Conservation (phyloP, 345 rosid species). For the Citrus mangshanensis region DNA sequence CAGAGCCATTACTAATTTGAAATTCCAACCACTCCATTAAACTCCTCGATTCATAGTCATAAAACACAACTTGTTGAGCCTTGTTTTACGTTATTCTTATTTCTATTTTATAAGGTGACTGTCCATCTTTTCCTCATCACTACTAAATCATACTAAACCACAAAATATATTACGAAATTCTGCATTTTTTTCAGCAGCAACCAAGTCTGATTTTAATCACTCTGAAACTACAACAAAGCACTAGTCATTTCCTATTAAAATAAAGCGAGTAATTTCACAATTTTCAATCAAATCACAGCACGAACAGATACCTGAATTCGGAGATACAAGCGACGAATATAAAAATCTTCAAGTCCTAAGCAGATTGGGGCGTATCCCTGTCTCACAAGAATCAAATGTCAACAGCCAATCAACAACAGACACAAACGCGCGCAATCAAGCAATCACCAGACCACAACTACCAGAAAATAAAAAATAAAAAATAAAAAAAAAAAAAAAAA, state of each 20-base stretch:
- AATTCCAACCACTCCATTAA: neutral
- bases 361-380: conserved; percentile 96
- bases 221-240: neutral
- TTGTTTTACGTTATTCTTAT: neutral
- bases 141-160: neutral
- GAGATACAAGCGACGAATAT: conserved; percentile 73
- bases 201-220: neutral
- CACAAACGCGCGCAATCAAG: neutral
- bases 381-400: neutral
- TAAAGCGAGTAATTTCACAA: neutral
- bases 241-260: neutral
- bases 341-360: conserved; percentile 87
- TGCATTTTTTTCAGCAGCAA: neutral
- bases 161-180: neutral
- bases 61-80: neutral
- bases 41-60: neutral
- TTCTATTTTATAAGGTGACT: neutral
- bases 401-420: neutral
- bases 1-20: neutral
- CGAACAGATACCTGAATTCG: conserved; percentile 68
- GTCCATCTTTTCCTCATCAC: neutral
- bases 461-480: neutral
- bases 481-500: neutral
- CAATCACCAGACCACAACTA: neutral
- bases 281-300: neutral